Percentiles rank a stretch among this genome's conserved stretches.
phyloP scores from a whole-genome alignment of 345 rosid genomes.

The Populus alba region DNA sequence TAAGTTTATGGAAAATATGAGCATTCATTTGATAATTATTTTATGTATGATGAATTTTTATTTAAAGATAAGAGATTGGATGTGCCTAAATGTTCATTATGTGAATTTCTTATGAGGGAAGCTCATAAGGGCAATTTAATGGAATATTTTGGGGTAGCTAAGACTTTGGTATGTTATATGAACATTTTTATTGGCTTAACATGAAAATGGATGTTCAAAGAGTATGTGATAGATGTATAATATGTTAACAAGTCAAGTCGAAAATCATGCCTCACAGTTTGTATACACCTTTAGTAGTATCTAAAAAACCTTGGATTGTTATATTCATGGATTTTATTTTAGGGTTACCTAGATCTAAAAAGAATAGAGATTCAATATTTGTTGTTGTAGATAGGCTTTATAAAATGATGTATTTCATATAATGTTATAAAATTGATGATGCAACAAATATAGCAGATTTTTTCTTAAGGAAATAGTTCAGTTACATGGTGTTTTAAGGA shows the following conservation, averaged over 20 bases:
- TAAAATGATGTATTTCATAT: no score
- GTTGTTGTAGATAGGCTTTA: not conserved
- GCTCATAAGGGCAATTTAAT: not conserved
- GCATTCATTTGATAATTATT: no score
- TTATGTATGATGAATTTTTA: no score
- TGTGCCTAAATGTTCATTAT: no score
- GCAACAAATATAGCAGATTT: not conserved
- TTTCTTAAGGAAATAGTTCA: not conserved
- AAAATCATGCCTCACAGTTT: not conserved
- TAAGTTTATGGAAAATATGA: not conserved
- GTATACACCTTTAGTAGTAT: not conserved
- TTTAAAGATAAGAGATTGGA: no score
- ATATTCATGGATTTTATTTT: not conserved
- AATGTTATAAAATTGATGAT: not conserved
- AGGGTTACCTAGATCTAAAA: not conserved
- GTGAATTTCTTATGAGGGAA: no score
- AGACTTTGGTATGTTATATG: not conserved
- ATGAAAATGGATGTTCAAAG: not conserved
- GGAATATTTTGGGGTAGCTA: not conserved
- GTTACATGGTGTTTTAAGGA: not conserved
- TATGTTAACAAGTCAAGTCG: not conserved
- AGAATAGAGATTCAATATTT: not conserved
- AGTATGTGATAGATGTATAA: not conserved
- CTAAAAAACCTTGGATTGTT: not conserved
- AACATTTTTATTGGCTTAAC: not conserved